Evolutionary conservation across 345 rosid genomes (phyloP), one percentile per base, ranked within the genome.

Genomic region (Alliaria petiolata): DNA sequence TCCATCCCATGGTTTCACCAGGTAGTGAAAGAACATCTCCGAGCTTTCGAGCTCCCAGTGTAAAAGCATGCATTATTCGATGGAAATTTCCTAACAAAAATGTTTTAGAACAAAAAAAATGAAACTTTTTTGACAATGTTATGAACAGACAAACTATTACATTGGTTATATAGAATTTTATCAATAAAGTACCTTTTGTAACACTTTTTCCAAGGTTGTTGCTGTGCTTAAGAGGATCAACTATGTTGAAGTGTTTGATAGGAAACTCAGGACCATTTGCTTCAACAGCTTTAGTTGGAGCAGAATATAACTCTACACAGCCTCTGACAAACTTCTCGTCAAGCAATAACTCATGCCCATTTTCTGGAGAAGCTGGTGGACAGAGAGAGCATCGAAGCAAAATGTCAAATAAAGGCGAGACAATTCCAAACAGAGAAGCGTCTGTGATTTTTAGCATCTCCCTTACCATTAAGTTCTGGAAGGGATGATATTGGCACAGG

Each of bases 171-270:
- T 0, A n/a, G n/a, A 65, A n/a, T 0, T 47, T 39, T 10, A 42
- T 49, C 55, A 65, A 8, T 33, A 28, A 65, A 51, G 4, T 84
- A 90, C 99, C 97, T 89, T 79, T 79, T 73, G 86, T 84, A 56
- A 95, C 93, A 72, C 98, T 89, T 47, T 90, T 95, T 14, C 97
- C 97, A 8, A 93, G 86, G 83, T 93, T 93, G 82, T 93, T 95
- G 80, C 76, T 84, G 65, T 79, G 85, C 69, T 82, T 89, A 54
- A 91, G 66, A 69, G 99, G 97, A 85, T 91, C 99, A 57, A 95
- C 45, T 55, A 95, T 85, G 78, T 89, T 95, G 45, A 95, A 77
- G 79, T 83, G 81, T 83, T 82, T 91, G 52, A 75, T 62, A 63
- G 81, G 84, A 70, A 91, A 95, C 26, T 53, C 80, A 35, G 58